Conservation (phyloP, 352 stramenopile genomes). For the Phytophthora pluvialis region DNA sequence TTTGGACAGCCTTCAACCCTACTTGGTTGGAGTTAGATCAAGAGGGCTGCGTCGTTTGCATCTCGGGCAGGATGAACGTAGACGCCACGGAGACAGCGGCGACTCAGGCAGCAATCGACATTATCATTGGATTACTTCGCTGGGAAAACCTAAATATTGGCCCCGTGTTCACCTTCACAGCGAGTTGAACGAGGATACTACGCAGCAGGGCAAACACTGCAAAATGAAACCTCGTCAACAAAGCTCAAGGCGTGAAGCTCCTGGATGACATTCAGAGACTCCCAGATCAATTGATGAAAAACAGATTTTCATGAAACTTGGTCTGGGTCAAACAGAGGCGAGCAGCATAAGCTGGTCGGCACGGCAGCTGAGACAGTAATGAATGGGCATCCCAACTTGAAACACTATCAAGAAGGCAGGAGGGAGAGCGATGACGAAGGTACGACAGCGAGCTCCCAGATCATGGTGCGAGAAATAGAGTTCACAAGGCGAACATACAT, state of each 20-base stretch:
- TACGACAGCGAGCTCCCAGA: constrained; percentile 64
- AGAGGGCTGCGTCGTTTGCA: constrained; percentile 36
- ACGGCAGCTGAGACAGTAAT: constrained; percentile 4
- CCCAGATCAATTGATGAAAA: constrained; percentile 23
- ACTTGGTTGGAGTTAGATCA: constrained; percentile 17
- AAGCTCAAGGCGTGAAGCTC: background rate
- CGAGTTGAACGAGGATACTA: constrained; percentile 14
- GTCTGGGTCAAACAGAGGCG: constrained; percentile 5
- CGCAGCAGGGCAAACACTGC: background rate
- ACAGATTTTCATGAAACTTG: constrained; percentile 1
- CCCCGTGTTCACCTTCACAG: constrained; percentile 44
- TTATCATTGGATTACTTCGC: constrained; percentile 54
- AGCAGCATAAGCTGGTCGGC: constrained; percentile 10
- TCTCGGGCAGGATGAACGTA: constrained; percentile 31
- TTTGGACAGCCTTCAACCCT: constrained; percentile 42
- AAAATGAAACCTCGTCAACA: constrained; percentile 3
- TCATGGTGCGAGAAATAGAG: constrained; percentile 55
- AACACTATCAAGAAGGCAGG: constrained; percentile 22
- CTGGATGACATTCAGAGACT: constrained; percentile 27
- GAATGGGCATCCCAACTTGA: background rate
- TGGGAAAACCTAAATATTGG: constrained; percentile 67
- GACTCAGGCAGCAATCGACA: constrained; percentile 44
- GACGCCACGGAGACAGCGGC: constrained; percentile 21
- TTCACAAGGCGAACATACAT: constrained; percentile 59
- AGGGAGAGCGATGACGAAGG: constrained; percentile 37